Base-by-base conservation (phyloP, 768 basidiomycete species). In the Lactarius hengduanensis region DNA sequence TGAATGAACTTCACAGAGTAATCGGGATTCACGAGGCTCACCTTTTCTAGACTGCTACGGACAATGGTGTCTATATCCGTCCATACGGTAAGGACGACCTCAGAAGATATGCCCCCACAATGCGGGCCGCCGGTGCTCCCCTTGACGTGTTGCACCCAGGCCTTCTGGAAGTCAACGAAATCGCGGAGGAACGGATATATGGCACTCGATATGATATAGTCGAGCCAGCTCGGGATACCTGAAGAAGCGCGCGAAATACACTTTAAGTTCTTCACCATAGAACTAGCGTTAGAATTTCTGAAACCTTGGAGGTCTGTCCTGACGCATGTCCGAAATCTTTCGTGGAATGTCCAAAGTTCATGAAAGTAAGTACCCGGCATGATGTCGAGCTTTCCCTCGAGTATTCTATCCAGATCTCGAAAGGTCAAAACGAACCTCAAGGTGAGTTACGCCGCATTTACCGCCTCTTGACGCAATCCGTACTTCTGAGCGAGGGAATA, bases 281-380 rank as follows among this genome's bases (percentile, higher is more conserved):
- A 26, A 15, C 11, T 13, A 55, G 20, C 28, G 32, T 28, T 20
- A 55, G 54, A 28, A 6, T n/a, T 7, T n/a, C 4, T 55, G 28
- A 55, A 30, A 32, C 16, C 18, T 20, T 1, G 11, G 22, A 32
- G 26, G 26, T 16, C 43, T 3, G 43, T 20, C 1, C 0, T 9
- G 43, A 18, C 32, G 4, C 18, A 18, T 2, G 41, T 18, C 41
- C 4, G 16, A 43, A 7, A 16, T 43, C 16, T 47, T 47, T 62
- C 10, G 38, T 80, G 2, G n/a, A 56, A 63, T 7, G 22, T 47
- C 18, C n/a, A n/a, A n/a, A n/a, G n/a, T n/a, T n/a, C 26, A 26
- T 63, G 43, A 22, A 63, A 55, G 36, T 32, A 57, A 18, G 30
- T 55, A 22, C 62, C 62, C 10, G 41, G 62, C 62, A 47, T 43